Conservation (phyloP, 768 basidiomycete species). For the Amanita rubescens region DNA sequence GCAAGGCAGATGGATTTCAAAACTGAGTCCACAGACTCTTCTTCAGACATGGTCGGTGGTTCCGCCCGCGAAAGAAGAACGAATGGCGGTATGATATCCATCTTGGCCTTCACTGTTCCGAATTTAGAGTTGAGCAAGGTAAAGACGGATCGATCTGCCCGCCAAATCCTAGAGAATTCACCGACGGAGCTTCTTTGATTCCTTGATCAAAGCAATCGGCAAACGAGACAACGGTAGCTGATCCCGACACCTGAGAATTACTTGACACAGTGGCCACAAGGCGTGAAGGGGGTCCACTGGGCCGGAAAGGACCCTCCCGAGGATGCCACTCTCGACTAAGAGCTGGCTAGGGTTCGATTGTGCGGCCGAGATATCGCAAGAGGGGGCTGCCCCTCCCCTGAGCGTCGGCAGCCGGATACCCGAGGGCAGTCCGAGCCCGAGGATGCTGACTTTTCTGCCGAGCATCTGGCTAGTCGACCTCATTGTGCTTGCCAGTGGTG, state of each 20-base stretch:
- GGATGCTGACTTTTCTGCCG: constrained; percentile 53
- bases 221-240: constrained; percentile 48
- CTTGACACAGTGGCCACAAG: constrained; percentile 37
- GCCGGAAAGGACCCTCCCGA: constrained; percentile 25
- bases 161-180: constrained; percentile 16
- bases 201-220: constrained; percentile 20
- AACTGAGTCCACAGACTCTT: constrained; percentile 45
- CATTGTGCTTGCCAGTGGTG: constrained; percentile 41
- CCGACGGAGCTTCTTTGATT: constrained; percentile 7
- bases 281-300: constrained; percentile 36
- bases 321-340: constrained; percentile 4
- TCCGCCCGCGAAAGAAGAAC: constrained; percentile 43
- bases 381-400: constrained; percentile 31
- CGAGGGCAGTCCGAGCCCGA: constrained; percentile 58
- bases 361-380: constrained; percentile 22
- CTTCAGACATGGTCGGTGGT: constrained; percentile 30
- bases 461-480: constrained; percentile 48
- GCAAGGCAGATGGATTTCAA: constrained; percentile 51
- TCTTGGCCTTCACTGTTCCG: constrained; percentile 26
- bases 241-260: constrained; percentile 29
- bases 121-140: constrained; percentile 19
- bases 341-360: constrained; percentile 4
- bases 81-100: constrained; percentile 69
- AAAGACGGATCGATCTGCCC: constrained; percentile 19
- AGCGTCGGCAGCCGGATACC: constrained; percentile 38